phyloP scores from a whole-genome alignment of 345 rosid species.

The Bruguiera gymnorhiza region DNA sequence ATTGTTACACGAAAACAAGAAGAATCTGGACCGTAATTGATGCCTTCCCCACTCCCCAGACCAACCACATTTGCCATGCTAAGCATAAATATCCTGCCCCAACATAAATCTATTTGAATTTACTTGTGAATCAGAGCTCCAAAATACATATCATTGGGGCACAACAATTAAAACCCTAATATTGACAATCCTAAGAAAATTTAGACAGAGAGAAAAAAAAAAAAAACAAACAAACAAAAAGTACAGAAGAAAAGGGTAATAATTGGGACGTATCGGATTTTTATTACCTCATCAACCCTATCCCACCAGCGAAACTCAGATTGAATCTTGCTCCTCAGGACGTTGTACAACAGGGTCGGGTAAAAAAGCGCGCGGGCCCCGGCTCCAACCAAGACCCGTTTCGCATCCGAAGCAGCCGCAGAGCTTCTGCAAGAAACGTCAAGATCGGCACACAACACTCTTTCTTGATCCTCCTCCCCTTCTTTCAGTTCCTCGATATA shows the following conservation, averaged over 20 bases:
- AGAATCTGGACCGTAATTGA: too few species aligned
- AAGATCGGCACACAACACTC: constrained; percentile 7
- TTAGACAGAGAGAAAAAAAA: neutral
- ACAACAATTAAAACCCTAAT: too few species aligned
- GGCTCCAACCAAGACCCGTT: constrained; percentile 76
- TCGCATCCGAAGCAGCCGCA: constrained; percentile 39
- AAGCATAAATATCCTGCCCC: too few species aligned
- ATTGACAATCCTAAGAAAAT: too few species aligned
- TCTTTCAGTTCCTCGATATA: constrained; percentile 63
- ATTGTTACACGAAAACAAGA: too few species aligned
- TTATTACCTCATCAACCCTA: constrained; percentile 68
- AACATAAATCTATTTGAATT: too few species aligned
- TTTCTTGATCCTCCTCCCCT: constrained; percentile 32
- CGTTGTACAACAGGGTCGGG: constrained; percentile 85
- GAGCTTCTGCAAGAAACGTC: neutral
- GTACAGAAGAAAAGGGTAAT: neutral
- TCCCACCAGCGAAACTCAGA: constrained; percentile 99
- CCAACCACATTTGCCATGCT: too few species aligned
- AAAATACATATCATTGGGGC: too few species aligned
- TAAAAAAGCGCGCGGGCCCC: constrained; percentile 94
- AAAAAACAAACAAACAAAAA: too few species aligned
- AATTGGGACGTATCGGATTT: neutral
- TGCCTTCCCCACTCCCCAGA: too few species aligned
- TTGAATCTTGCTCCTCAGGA: constrained; percentile 86
- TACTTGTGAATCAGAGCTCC: too few species aligned